Evolutionary conservation across 78 protist species (phyloP), one percentile per base, ranked within the genome.

Genomic region (Goniomonas avonlea): DNA sequence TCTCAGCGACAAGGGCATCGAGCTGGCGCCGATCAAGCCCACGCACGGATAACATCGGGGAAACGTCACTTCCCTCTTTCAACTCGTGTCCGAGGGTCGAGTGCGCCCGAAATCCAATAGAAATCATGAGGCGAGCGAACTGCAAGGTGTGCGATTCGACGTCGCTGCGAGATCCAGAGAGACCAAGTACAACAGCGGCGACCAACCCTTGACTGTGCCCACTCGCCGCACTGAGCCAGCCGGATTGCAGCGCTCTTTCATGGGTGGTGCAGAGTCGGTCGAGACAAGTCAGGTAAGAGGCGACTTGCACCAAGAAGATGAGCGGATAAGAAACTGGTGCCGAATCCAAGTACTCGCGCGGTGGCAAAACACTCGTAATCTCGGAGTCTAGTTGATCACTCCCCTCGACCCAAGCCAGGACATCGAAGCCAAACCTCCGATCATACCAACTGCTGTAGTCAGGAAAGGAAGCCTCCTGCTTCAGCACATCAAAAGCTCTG

Each of bases 311-410:
- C 50, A 86, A 55, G 0, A 68, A 78, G 66, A 86, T 69, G 23
- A 86, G 71, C 29, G 90, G 85, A 29, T 39, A 45, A 38, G 63
- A 32, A 3, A 85, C 74, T 18, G 89, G 84, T n/a, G 86, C 78
- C 4, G 40, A n/a, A 11, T 9, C 9, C 7, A 73, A 15, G 43
- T 73, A 73, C n/a, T n/a, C n/a, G n/a, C n/a, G n/a, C n/a, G n/a
- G n/a, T n/a, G n/a, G n/a, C n/a, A n/a, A n/a, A n/a, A n/a, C n/a
- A n/a, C n/a, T n/a, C n/a, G n/a, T n/a, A n/a, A n/a, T n/a, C n/a
- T n/a, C n/a, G n/a, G n/a, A n/a, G n/a, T n/a, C n/a, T n/a, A n/a
- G n/a, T n/a, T n/a, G n/a, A n/a, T n/a, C n/a, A n/a, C n/a, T n/a
- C n/a, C n/a, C n/a, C n/a, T n/a, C n/a, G n/a, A n/a, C n/a, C n/a